phyloP scores from a whole-genome alignment of 495 filamentous ascomycete species.

The Daldinia childiae region DNA sequence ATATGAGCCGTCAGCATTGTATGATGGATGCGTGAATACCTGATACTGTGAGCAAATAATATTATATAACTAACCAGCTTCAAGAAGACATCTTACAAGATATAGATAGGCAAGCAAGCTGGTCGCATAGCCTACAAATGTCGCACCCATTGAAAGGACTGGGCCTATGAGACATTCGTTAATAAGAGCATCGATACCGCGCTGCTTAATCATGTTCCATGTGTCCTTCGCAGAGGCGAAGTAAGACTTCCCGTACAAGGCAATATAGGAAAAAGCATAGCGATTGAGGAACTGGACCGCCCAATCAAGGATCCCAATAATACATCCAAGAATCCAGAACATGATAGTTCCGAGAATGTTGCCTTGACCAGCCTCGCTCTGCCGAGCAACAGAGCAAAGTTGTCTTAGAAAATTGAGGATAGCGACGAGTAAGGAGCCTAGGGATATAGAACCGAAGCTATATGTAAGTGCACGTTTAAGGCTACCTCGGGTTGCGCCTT shows the following conservation, averaged over 20 bases:
- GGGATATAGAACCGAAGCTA: conserved; percentile 88
- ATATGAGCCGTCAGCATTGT: conserved; percentile 72
- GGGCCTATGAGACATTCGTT: conserved; percentile 92
- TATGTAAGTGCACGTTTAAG: conserved; percentile 83
- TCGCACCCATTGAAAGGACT: conserved; percentile 86
- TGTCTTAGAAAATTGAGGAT: conserved; percentile 86
- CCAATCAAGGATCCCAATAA: conserved; percentile 85
- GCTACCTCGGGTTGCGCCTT: conserved; percentile 77
- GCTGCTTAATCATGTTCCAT: conserved; percentile 89
- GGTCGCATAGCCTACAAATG: conserved; percentile 83
- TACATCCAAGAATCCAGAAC: conserved; percentile 76
- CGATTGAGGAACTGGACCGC: conserved; percentile 79
- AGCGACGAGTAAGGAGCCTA: conserved; percentile 87
- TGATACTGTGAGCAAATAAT: background rate
- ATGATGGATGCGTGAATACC: conserved; percentile 71
- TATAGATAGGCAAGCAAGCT: conserved; percentile 86
- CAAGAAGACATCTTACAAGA: conserved; percentile 59
- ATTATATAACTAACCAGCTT: no score
- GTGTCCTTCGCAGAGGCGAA: conserved; percentile 87
- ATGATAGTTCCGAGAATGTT: conserved; percentile 72
- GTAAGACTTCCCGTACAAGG: conserved; percentile 88
- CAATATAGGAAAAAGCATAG: conserved; percentile 93
- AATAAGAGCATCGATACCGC: conserved; percentile 87
- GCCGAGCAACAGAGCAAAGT: conserved; percentile 75
- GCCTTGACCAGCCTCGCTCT: conserved; percentile 69